phyloP scores from a whole-genome alignment of 2,329 filamentous ascomycete species.

The Ceratocystis cubensis region DNA sequence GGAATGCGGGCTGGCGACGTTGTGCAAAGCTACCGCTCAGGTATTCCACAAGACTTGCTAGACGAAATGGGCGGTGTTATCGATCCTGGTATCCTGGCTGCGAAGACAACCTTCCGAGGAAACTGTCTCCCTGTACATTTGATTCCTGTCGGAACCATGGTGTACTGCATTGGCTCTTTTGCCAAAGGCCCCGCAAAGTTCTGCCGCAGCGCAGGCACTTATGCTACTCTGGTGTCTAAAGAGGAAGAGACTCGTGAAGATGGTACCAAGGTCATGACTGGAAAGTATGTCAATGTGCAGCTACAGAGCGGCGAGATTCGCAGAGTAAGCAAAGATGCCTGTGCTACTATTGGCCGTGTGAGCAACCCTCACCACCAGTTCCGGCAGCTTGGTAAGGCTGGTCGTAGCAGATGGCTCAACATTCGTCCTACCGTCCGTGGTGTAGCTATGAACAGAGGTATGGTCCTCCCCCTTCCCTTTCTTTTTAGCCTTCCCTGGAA shows the following conservation, averaged over 20 bases:
- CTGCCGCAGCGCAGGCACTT: conserved; percentile 88
- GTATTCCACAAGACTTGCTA: conserved; percentile 76
- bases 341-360: conserved; percentile 83
- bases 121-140: conserved; percentile 94
- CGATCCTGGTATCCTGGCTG: conserved; percentile 90
- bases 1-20: conserved; percentile 84
- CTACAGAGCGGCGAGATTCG: conserved; percentile 89
- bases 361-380: conserved; percentile 92
- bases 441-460: conserved; percentile 95
- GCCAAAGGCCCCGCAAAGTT: conserved; percentile 69
- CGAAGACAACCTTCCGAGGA: conserved; percentile 83
- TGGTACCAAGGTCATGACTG: conserved; percentile 49
- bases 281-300: conserved; percentile 69
- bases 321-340: conserved; percentile 79
- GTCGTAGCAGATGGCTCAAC: conserved; percentile 83
- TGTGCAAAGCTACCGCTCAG: conserved; percentile 80
- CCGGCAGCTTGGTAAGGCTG: conserved; percentile 84
- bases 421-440: conserved; percentile 92
- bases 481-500: background rate
- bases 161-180: conserved; percentile 77
- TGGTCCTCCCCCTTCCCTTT: conserved; percentile 24
- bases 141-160: conserved; percentile 84
- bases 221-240: conserved; percentile 78
- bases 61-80: conserved; percentile 84
- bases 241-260: conserved; percentile 58